Base-by-base conservation (phyloP, 2,329 filamentous ascomycete species). In the Fusarium chlamydosporum region DNA sequence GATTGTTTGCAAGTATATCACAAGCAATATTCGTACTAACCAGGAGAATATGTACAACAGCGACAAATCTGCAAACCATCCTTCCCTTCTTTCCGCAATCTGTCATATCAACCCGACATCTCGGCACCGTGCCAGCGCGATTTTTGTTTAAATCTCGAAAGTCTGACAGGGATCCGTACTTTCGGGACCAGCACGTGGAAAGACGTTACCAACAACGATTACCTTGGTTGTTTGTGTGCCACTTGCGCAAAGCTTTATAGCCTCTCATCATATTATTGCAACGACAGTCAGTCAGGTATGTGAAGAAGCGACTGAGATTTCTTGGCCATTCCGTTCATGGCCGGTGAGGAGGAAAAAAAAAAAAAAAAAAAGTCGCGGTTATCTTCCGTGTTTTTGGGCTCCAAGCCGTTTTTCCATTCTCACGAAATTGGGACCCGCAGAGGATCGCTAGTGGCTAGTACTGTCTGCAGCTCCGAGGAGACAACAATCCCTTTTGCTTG, bases 101-200 rank as follows among this genome's bases (percentile, higher is more conserved):
- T 60, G 56, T 58, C 53, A 48, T 63, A 56, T 51, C 59, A 54
- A 59, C 51, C 46, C 48, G 47, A 57, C 53, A 34, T 57, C 33
- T 46, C 50, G 53, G 48, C 61, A 63, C 55, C 37, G 55, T 42
- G 57, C 58, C 45, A 41, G 56, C 65, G 46, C 59, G 57, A 60
- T 55, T 65, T 35, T 57, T 58, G 53, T 60, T 57, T 43, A 56
- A 54, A 68, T 53, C 50, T 64, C 48, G 20, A 64, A 68, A 71
- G 45, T 69, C 65, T 68, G 64, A 63, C 67, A 59, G 67, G 71
- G 71, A 65, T 70, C 71, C 71, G 64, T 56, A 43, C 60, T 61
- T 53, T 56, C 55, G 71, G 68, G 64, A 73, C 55, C 56, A 62
- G 60, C 67, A 73, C 71, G 69, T 73, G 71, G 67, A n/a, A n/a